Base-by-base conservation (phyloP, 2,329 filamentous ascomycete genomes). In the Furcasterigmium sp. region DNA sequence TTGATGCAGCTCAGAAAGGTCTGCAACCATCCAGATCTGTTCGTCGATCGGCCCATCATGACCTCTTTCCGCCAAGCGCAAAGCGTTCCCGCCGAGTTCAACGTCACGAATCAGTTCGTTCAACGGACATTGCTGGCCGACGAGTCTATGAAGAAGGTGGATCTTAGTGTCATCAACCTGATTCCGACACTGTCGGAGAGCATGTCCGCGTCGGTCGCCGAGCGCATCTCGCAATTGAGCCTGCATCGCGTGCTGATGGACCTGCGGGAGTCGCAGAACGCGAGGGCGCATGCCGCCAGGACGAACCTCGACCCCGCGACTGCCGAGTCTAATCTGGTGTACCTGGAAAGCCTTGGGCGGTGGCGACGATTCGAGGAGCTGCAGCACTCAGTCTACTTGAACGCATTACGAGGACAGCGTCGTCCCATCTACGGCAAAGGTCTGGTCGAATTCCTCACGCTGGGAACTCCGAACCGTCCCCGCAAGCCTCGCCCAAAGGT, bases 1-100 rank as follows among this genome's bases (percentile, higher is more conserved):
- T 70, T 98, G 41, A 95, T 98, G 90, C 93, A 95, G 60, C 73
- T 98, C 42, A 83, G 93, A 39, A 96, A 97, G 62, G 94, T 98
- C 41, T 98, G 93, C 74, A 98, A 98, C 54, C 93, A 98, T 58
- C 94, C 93, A 0, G 93, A 98, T 64, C 75, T 98, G 8, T 98
- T 98, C 56, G 87, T 97, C 53, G 95, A 95, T 46, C 82, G 93
- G 14, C 91, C 90, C 1, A 97, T 98, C 56, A 93, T 95, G 66
- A 98, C 91, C 0, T 97, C 93, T 1, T 95, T 96, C 62, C 88
- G 90, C 4, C 95, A 97, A 85, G 75, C 80, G 20, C 85, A 76
- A 50, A 94, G 91, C 3, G 82, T 89, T 3, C 72, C 83, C 8
- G 80, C 85, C 3, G 80, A 85, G 28, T 97, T 84, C 55, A 82